A percentile compares a stretch with the other conserved stretches of the same genome.
Evolutionary conservation across 2,329 filamentous ascomycete genomes (phyloP).

Genomic region (Xylaria hypoxylon): DNA sequence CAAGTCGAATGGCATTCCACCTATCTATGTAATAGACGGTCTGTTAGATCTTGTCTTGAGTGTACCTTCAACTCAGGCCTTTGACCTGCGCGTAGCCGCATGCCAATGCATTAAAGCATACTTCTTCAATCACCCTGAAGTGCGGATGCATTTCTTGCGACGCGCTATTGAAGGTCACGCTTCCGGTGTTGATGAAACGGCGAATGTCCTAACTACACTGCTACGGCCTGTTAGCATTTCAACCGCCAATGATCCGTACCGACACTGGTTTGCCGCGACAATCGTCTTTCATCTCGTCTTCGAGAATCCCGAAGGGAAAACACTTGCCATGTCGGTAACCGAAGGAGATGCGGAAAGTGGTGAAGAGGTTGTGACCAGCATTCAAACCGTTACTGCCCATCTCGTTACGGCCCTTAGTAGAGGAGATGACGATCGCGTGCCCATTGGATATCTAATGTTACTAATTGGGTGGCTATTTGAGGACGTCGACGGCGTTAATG

Average conservation of each 20-base stretch:
- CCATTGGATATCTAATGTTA: constrained; percentile 89
- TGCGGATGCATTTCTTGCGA: constrained; percentile 85
- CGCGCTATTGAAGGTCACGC: constrained; percentile 90
- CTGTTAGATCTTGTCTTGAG: constrained; percentile 85
- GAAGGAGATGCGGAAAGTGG: constrained; percentile 90
- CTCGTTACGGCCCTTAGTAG: constrained; percentile 83
- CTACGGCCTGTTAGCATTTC: constrained; percentile 73
- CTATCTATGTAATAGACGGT: constrained; percentile 92
- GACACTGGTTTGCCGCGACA: constrained; percentile 88
- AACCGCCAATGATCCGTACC: constrained; percentile 81
- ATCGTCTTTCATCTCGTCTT: constrained; percentile 87
- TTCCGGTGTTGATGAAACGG: constrained; percentile 80
- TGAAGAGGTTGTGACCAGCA: constrained; percentile 94
- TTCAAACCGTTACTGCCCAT: constrained; percentile 88
- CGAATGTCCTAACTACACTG: constrained; percentile 88
- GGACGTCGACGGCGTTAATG: constrained; percentile 89
- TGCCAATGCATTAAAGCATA: constrained; percentile 95
- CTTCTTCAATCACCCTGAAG: constrained; percentile 82
- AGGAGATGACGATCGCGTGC: constrained; percentile 80
- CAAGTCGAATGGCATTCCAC: constrained; percentile 63
- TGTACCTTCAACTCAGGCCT: constrained; percentile 72
- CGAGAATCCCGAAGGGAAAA: constrained; percentile 83
- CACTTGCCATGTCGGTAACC: constrained; percentile 80
- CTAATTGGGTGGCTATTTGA: constrained; percentile 92
- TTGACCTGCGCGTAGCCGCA: constrained; percentile 85